Conservation (phyloP, 1,284 basidiomycete species). For the Agaricales sp. region DNA sequence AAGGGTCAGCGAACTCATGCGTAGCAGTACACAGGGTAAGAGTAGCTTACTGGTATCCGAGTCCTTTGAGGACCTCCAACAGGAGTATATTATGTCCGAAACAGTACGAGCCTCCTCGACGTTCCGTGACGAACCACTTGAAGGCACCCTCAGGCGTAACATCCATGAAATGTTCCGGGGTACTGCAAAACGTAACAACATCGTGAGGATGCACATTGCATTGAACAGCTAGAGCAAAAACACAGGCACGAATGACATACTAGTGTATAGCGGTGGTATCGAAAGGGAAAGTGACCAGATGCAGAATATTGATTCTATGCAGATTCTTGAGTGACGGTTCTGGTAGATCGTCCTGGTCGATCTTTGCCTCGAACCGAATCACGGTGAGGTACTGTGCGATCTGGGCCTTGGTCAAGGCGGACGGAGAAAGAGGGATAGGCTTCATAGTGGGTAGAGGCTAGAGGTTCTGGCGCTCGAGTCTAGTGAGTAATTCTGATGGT, state of each 20-base stretch:
- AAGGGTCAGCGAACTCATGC: not conserved
- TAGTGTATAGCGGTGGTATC: constrained; percentile 16
- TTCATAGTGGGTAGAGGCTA: not conserved
- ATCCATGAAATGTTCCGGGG: constrained; percentile 12
- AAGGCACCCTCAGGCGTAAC: constrained; percentile 11
- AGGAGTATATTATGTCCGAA: constrained; percentile 26
- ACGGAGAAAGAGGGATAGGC: not conserved
- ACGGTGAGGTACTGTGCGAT: not conserved
- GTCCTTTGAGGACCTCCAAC: constrained; percentile 24
- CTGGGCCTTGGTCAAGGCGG: not conserved
- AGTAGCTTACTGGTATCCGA: constrained; percentile 23
- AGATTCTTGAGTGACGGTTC: constrained; percentile 11
- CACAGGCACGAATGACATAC: too few relatives aligned
- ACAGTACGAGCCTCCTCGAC: constrained; percentile 22
- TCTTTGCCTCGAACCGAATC: not conserved
- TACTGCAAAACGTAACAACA: constrained; percentile 6
- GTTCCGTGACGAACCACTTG: not conserved
- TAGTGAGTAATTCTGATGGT: not conserved
- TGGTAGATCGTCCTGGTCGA: not conserved
- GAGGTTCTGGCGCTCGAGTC: not conserved
- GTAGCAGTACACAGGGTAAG: not conserved
- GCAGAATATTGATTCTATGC: constrained; percentile 10
- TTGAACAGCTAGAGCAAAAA: too few relatives aligned
- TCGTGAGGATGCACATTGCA: not conserved
- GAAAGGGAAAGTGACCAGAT: constrained; percentile 12